Evolutionary conservation across 441 rosid species (phyloP), one percentile per base, ranked within the genome.

Genomic region (Cnidoscolus chayamansa): DNA sequence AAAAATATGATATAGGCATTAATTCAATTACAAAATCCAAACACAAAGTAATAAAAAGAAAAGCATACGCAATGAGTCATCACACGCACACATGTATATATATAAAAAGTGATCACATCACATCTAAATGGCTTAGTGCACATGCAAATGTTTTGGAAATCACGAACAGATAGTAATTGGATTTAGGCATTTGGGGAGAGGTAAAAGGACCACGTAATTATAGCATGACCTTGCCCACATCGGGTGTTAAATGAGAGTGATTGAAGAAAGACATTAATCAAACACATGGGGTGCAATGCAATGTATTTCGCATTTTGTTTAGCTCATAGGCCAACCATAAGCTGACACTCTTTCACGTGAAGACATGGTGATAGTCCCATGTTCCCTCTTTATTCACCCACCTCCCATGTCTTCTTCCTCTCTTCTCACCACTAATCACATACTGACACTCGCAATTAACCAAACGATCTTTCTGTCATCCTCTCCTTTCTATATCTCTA

Each of bases 61-160:
- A 3, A 40, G 45, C 45, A 40, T 40, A 40, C 45, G 6, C 6
- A 40, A 40, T 25, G 25, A 25, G 25, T 25, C 25, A 25, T 25
- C 25, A 25, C 25, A 25, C 25, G 25, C 25, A 25, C 25, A 25
- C 25, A 25, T 25, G 25, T 25, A 25, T 25, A 25, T 25, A 25
- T 25, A 25, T 25, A 25, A 25, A 25, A 25, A 25, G 25, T 25
- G 25, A 25, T 25, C 25, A 25, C 25, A 25, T 25, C 25, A 25
- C 25, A 25, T 25, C 25, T 25, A 25, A 25, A 25, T 25, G 25
- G 25, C 25, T 25, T 25, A 35, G 5, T 30, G 64, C 72, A 62
- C 75, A 66, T 72, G 78, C 17, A 65, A 75, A 76, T 48, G 63
- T 76, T 81, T 78, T 40, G 45, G 45, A 40, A 40, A 40, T 40